A percentile compares a stretch with the other conserved stretches of the same genome.
Conservation (phyloP, 495 filamentous ascomycete species). For the Tuber umbilicatum region DNA sequence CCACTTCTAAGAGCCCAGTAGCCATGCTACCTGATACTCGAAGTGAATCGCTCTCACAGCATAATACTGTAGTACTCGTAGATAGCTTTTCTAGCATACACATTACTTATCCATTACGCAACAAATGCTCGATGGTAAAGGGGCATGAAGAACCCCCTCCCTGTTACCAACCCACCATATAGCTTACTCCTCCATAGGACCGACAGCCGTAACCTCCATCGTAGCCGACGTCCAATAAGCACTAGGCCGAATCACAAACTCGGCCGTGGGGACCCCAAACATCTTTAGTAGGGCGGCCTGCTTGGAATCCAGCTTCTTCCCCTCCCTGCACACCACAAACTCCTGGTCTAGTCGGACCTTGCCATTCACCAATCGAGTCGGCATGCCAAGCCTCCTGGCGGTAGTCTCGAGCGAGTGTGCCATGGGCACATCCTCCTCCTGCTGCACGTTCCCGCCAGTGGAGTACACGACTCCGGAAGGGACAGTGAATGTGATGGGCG, state of each 20-base stretch:
- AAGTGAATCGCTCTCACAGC: neutral
- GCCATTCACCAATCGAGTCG: constrained; percentile 78
- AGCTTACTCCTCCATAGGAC: constrained; percentile 46
- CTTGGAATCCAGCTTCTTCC: constrained; percentile 72
- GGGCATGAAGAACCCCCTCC: neutral
- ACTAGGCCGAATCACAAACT: constrained; percentile 73
- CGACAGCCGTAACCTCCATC: constrained; percentile 55
- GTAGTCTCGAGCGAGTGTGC: constrained; percentile 82
- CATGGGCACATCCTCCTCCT: constrained; percentile 74
- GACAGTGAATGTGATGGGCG: constrained; percentile 66
- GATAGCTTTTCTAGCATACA: neutral
- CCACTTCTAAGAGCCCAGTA: neutral
- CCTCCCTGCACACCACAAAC: constrained; percentile 73
- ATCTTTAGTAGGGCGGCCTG: constrained; percentile 92
- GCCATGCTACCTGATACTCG: neutral
- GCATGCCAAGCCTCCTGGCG: constrained; percentile 77
- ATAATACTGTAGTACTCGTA: no score
- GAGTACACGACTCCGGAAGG: constrained; percentile 71
- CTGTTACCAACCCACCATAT: neutral
- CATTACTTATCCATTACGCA: neutral
- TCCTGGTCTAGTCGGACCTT: constrained; percentile 73
- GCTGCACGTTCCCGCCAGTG: constrained; percentile 65
- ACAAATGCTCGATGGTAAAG: neutral
- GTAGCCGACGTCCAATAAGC: constrained; percentile 63
- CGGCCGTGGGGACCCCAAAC: constrained; percentile 79